Evolutionary conservation across 768 basidiomycete species (phyloP).

Genomic region (Kwoniella dendrophila): DNA sequence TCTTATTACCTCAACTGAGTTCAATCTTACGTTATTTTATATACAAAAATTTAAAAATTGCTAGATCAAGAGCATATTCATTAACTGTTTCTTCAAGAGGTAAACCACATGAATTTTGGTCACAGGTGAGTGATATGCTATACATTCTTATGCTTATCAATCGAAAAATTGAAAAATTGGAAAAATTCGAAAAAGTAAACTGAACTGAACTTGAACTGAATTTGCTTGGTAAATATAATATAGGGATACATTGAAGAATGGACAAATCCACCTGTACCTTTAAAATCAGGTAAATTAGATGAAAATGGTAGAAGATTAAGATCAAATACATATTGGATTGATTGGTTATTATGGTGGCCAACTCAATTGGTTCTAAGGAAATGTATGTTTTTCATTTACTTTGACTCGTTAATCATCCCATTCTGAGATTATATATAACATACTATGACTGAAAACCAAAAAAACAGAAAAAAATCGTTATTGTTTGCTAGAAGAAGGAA

Average conservation of each 20-base stretch:
- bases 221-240: too few species aligned
- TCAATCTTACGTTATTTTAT: slow-evolving; percentile 80
- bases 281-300: slow-evolving; percentile 17
- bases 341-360: slow-evolving; percentile 55
- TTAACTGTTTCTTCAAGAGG: slow-evolving; percentile 81
- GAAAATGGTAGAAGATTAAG: slow-evolving; percentile 37
- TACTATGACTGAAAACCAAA: too few species aligned
- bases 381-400: slow-evolving; percentile 34
- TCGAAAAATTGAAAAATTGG: too few species aligned
- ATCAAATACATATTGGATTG: slow-evolving; percentile 39
- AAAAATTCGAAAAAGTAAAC: too few species aligned
- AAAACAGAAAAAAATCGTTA: too few species aligned
- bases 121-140: slow-evolving; percentile 31
- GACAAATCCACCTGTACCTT: slow-evolving; percentile 45
- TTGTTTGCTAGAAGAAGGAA: too few species aligned
- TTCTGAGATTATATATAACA: slow-evolving; percentile 3
- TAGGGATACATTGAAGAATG: slow-evolving; percentile 56
- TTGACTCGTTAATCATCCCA: neutral
- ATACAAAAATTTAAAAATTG: slow-evolving; percentile 76
- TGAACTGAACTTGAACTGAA: too few species aligned
- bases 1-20: slow-evolving; percentile 74
- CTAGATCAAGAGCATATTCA: slow-evolving; percentile 62
- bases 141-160: neutral
- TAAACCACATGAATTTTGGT: slow-evolving; percentile 81
- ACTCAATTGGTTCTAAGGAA: slow-evolving; percentile 51